Base-by-base conservation (phyloP, 2,329 filamentous ascomycete species). In the Fusarium nygamai region DNA sequence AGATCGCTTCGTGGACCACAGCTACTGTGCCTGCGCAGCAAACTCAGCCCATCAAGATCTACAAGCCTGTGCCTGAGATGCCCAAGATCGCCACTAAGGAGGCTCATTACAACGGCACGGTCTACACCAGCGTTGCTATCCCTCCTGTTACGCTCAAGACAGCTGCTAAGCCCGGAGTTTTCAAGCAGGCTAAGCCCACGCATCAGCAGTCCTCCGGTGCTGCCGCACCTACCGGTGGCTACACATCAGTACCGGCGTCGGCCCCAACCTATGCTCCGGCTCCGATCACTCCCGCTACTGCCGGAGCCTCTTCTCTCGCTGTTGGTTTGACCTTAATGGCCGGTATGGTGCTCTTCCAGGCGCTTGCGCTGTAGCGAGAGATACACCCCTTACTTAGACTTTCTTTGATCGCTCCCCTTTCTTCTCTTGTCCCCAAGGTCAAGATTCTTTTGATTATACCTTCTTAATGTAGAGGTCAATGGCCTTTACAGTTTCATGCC, bases 211-310 rank as follows among this genome's bases (percentile, higher is more conserved):
- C 67, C 16, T 72, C 66, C 17, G 75, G 76, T 14, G 74, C 62
- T 53, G 76, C 72, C 34, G 64, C 64, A 50, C 73, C 78, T 24
- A 72, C 80, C 29, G 76, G 78, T 50, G 76, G 77, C 56, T 77
- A 74, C 68, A 71, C 48, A 34, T 24, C 67, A 20, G 59, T 54
- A 20, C 61, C 66, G 38, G 47, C 50, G n/a, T 57, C 69, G 39
- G 51, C 64, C 14, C 43, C 69, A 24, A 67, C 72, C 14, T 63
- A 72, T 27, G 50, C 27, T 31, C 56, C 59, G 24, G 69, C 61
- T n/a, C 78, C 81, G 64, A 78, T 79, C 75, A 77, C 80, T 57
- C 82, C 83, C 73, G 82, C 85, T 74, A 86, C 86, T 29, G 87
- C 85, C 69, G 88, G 87, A 78, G 88, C 87, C 66, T 81, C 81